Percentiles rank a stretch among this genome's conserved stretches.
Conservation (phyloP, 1,284 basidiomycete species). For the Veloporphyrellus conicus region DNA sequence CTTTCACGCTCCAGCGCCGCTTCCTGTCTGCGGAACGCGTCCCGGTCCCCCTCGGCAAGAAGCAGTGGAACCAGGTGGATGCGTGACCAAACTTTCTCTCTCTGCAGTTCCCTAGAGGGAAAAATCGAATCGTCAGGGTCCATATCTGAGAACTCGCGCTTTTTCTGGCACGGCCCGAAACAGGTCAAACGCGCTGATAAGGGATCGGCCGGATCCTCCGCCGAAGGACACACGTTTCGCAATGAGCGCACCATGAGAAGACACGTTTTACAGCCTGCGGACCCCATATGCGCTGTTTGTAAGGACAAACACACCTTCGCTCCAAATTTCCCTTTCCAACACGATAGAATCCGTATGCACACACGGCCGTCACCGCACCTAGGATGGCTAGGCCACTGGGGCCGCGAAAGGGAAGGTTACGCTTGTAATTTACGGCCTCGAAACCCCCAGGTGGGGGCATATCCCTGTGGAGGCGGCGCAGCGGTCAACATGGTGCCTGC, state of each 20-base stretch:
- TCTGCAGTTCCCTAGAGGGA: slow-evolving; percentile 76
- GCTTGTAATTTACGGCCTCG: slow-evolving; percentile 91
- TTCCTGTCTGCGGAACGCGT: slow-evolving; percentile 77
- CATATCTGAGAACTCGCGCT: slow-evolving; percentile 39
- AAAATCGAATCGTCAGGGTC: slow-evolving; percentile 28
- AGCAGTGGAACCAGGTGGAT: slow-evolving; percentile 92
- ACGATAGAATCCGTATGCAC: slow-evolving; percentile 90
- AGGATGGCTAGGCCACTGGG: slow-evolving; percentile 87
- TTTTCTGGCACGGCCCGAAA: slow-evolving; percentile 40
- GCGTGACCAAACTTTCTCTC: slow-evolving; percentile 94
- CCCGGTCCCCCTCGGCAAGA: slow-evolving; percentile 90
- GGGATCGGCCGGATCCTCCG: slow-evolving; percentile 63
- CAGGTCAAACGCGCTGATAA: slow-evolving; percentile 39
- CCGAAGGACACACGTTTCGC: slow-evolving; percentile 28
- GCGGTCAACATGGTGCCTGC: slow-evolving; percentile 11
- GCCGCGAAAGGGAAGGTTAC: slow-evolving; percentile 90
- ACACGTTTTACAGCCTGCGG: slow-evolving; percentile 66
- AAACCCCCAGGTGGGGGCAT: slow-evolving; percentile 95
- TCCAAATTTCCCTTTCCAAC: slow-evolving; percentile 89
- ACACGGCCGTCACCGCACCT: slow-evolving; percentile 78
- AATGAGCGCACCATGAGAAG: slow-evolving; percentile 33
- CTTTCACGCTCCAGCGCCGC: slow-evolving; percentile 80
- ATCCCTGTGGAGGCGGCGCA: slow-evolving; percentile 58
- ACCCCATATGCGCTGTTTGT: slow-evolving; percentile 35
- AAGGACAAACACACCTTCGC: slow-evolving; percentile 67